Base-by-base conservation (phyloP, 495 filamentous ascomycete genomes). In the Aspergillus wentii region DNA sequence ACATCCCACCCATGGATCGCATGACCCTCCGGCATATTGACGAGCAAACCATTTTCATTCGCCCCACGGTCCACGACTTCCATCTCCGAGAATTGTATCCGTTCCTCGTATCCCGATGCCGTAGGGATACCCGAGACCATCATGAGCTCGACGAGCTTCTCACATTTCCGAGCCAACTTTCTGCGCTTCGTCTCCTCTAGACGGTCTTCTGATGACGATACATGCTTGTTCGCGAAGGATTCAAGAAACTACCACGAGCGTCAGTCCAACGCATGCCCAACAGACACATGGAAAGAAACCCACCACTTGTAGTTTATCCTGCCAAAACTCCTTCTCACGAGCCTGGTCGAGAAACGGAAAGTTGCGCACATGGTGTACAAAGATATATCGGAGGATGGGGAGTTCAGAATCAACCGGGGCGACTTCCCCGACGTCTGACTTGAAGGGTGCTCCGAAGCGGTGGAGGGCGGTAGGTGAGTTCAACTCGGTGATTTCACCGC, bases 281-380 rank as follows among this genome's bases (percentile, higher is more conserved):
- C 32, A 40, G 20, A 20, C 13, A 21, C 18, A 20, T 31, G 8
- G 15, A 20, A 23, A 13, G 32, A 21, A 45, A 78, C 88, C 29
- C 62, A 95, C 89, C 60, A 90, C 80, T 74, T 98, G 92, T 33
- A 98, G 65, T 59, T 95, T 95, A 52, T 97, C 88, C 66, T 98
- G 92, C 92, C 92, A 98, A 51, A 98, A 98, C 59, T 98, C 91
- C 74, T 95, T 94, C 74, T 98, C 92, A 45, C 78, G 83, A 17
- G 92, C 92, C 71, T 89, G 83, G 59, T 97, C 87, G 35, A 98
- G 75, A 56, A 98, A 98, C 0, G 92, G 92, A 48, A 98, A 98
- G 48, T 97, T 94, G 39, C 92, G 86, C 42, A 98, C 79, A 79
- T 97, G 89, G 54, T 97, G 85, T 29, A 97, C 94, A 62, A 98